Base-by-base conservation (phyloP, 208 protist genomes). In the Trypanosoma congolense region DNA sequence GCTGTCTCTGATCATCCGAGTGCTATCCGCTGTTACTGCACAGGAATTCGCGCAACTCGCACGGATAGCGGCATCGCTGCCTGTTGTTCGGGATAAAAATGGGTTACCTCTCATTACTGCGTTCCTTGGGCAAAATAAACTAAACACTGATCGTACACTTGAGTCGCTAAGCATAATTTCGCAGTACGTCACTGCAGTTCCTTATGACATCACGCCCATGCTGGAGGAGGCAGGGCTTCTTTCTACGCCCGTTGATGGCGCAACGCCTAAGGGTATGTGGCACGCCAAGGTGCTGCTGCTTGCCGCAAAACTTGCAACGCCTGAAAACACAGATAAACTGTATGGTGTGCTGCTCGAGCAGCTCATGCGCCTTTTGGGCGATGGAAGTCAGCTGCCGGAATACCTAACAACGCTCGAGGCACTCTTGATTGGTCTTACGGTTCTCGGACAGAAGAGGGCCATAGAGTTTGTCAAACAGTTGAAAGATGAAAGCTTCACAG, bases 31-130 rank as follows among this genome's bases (percentile, higher is more conserved):
- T 30, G 82, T 95, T 1, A 73, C 87, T 38, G 69, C 64, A 28
- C 65, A 65, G 24, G 82, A 95, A 75, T 95, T 90, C 50, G 41
- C 63, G 1, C 83, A 90, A 54, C 70, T 95, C 14, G 62, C 53
- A 8, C 68, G 70, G 41, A 59, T 89, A 26, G 75, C 68, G 2
- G 67, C 78, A 8, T 47, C 70, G 57, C 71, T 95, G 46, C 78
- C 88, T 16, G 64, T 80, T 16, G 75, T 83, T 35, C 63, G 66
- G 31, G 80, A 69, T 14, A 76, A 81, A 44, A 61, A 67, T 31
- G 70, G 77, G 28, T 50, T 77, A 0, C 81, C 77, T 4, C 65
- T 95, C 16, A 65, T 95, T 18, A 69, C 87, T 49, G 66, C 42
- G 30, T 71, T 89, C 79, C 57, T 61, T 79, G 35, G 55, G 31